A percentile compares a stretch with the other conserved stretches of the same genome.
phyloP scores from a whole-genome alignment of 2,329 filamentous ascomycete genomes.

The Colletotrichum sp. region DNA sequence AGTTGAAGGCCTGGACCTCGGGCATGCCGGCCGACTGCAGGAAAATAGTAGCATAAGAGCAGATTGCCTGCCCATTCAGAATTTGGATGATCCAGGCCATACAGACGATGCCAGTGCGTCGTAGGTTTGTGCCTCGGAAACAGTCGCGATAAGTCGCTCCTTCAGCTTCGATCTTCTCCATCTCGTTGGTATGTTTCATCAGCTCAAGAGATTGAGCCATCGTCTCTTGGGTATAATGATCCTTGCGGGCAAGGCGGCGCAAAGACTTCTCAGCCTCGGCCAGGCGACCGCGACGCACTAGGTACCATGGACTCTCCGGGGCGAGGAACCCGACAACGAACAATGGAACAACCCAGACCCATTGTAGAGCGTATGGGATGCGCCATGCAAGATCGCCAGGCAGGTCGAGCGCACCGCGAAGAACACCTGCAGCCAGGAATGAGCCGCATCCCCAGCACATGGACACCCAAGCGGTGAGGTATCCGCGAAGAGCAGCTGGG shows the following conservation, averaged over 20 bases:
- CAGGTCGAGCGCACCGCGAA: constrained; percentile 29
- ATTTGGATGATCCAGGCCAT: constrained; percentile 32
- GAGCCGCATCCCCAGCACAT: constrained; percentile 45
- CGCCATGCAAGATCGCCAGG: constrained; percentile 18
- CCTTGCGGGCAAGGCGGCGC: constrained; percentile 30
- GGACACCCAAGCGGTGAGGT: constrained; percentile 43
- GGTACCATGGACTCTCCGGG: constrained; percentile 56
- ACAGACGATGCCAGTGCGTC: constrained; percentile 33
- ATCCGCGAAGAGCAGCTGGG: constrained; percentile 43
- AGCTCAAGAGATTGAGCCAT: constrained; percentile 42
- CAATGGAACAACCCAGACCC: constrained; percentile 53
- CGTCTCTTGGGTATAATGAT: constrained; percentile 41
- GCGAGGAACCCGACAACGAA: constrained; percentile 48
- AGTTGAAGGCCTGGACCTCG: constrained; percentile 45
- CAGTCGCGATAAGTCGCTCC: constrained; percentile 41
- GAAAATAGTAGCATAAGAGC: constrained; percentile 54
- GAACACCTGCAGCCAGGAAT: constrained; percentile 37
- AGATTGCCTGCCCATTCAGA: constrained; percentile 48
- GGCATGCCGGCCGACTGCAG: constrained; percentile 55
- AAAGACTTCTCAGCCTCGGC: constrained; percentile 47
- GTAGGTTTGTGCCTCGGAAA: constrained; percentile 40
- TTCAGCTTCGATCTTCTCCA: constrained; percentile 33
- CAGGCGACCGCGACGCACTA: constrained; percentile 45
- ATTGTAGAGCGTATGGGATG: constrained; percentile 49
- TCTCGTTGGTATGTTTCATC: constrained; percentile 43